Evolutionary conservation across 805 yeast genomes (phyloP).

Genomic region (Tetrapisispora pingtungensis): DNA sequence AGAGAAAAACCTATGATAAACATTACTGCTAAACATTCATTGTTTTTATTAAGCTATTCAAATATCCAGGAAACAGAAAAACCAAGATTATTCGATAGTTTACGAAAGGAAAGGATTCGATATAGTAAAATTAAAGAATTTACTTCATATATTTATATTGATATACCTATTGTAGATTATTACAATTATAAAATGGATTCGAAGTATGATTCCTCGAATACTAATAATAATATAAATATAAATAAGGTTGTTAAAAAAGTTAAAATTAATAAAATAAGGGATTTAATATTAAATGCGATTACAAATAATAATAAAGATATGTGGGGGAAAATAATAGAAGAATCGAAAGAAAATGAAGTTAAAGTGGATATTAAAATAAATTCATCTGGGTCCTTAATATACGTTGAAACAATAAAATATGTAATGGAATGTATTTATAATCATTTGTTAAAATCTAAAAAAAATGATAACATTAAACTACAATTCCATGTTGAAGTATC

Average conservation of each 20-base stretch:
- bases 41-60: slow-evolving; percentile 23
- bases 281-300: slow-evolving; percentile 18
- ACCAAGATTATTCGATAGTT: background rate
- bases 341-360: background rate
- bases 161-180: slow-evolving; percentile 29
- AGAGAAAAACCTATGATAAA: slow-evolving; percentile 13
- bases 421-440: slow-evolving; percentile 20
- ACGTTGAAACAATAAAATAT: slow-evolving; percentile 28
- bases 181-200: slow-evolving; percentile 14
- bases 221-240: background rate
- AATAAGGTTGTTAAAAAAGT: slow-evolving; percentile 21
- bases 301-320: slow-evolving; percentile 18
- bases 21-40: slow-evolving; percentile 21
- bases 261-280: slow-evolving; percentile 17
- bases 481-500: slow-evolving; percentile 20
- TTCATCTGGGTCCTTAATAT: slow-evolving; percentile 27
- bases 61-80: slow-evolving; percentile 12
- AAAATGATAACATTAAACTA: slow-evolving; percentile 8
- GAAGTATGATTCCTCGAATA: background rate
- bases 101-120: background rate
- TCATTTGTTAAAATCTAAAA: slow-evolving; percentile 4
- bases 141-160: slow-evolving; percentile 21
- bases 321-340: slow-evolving; percentile 13
- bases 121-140: slow-evolving; percentile 6
- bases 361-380: slow-evolving; percentile 8